Percentiles rank a stretch among this genome's conserved stretches.
Conservation (phyloP, 495 filamentous ascomycete genomes). For the Staphylotrichum longicolle region DNA sequence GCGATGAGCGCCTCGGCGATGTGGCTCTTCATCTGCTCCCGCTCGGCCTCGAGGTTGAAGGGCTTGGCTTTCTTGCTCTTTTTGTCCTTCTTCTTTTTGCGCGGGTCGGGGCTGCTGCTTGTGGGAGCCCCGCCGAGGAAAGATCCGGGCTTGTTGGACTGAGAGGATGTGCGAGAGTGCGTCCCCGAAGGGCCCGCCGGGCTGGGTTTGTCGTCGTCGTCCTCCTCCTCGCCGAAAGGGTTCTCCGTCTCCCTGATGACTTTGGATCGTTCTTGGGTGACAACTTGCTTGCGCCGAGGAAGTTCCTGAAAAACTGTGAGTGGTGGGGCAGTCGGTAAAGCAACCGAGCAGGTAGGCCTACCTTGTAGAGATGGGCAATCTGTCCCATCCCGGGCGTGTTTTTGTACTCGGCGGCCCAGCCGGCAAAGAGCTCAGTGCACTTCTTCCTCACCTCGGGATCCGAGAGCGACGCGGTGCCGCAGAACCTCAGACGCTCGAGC, state of each 20-base stretch:
- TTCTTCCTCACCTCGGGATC: slow-evolving; percentile 83
- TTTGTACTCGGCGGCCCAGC: slow-evolving; percentile 85
- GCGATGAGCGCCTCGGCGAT: slow-evolving; percentile 85
- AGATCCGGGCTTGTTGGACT: slow-evolving; percentile 32
- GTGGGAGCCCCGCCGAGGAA: slow-evolving; percentile 19
- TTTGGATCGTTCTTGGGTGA: slow-evolving; percentile 71
- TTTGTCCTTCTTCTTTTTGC: slow-evolving; percentile 45
- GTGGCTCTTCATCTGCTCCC: slow-evolving; percentile 73
- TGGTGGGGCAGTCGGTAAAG: background rate
- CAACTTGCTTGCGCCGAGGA: slow-evolving; percentile 52
- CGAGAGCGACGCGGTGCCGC: slow-evolving; percentile 78
- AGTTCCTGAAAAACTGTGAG: slow-evolving; percentile 45
- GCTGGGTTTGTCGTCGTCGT: slow-evolving; percentile 38
- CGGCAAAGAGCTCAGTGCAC: slow-evolving; percentile 77
- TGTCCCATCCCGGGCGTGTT: slow-evolving; percentile 74
- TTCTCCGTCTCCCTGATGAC: slow-evolving; percentile 75
- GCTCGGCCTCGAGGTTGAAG: slow-evolving; percentile 87
- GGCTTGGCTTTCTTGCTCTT: slow-evolving; percentile 53
- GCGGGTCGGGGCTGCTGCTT: slow-evolving; percentile 29
- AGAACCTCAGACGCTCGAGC: slow-evolving; percentile 85
- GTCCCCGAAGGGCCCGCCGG: slow-evolving; percentile 27
- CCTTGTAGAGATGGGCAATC: slow-evolving; percentile 76
- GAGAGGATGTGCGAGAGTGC: slow-evolving; percentile 30
- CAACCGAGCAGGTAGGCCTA: slow-evolving; percentile 19
- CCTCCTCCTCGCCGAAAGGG: slow-evolving; percentile 61